These are phyloP conservation scores for Chaetomium sp. DNA, from an alignment of 2,329 filamentous ascomycete species.

Conservation along the genomic window DNA sequence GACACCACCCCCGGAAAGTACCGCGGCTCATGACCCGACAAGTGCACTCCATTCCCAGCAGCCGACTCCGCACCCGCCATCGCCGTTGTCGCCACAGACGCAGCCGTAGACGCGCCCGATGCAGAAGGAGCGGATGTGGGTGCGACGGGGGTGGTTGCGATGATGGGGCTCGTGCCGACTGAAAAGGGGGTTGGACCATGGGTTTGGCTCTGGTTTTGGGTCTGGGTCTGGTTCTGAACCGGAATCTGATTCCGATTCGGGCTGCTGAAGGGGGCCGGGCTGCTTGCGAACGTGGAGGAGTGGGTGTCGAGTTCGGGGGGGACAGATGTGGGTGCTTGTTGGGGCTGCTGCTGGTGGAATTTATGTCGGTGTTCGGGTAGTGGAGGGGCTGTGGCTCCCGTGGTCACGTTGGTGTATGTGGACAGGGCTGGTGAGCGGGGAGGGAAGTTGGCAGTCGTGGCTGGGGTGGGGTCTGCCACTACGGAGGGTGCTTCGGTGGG, in stretches of 20 bases:
- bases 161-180: too few species aligned
- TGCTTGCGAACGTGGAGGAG: too few species aligned
- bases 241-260: too few species aligned
- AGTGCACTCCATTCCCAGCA: constrained; percentile 18
- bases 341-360: neutral
- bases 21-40: constrained; percentile 48
- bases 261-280: too few species aligned
- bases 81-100: constrained; percentile 9
- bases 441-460: neutral
- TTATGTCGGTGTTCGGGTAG: neutral
- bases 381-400: neutral
- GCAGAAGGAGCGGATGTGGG: too few species aligned
- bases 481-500: constrained; percentile 15
- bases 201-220: too few species aligned
- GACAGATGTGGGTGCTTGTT: too few species aligned
- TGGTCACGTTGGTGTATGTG: neutral
- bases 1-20: constrained; percentile 67
- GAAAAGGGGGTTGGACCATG: too few species aligned
- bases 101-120: neutral
- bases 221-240: too few species aligned
- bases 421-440: constrained; percentile 8
- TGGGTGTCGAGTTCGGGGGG: too few species aligned
- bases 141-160: too few species aligned
- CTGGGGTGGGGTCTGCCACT: constrained; percentile 5
- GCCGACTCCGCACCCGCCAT: constrained; percentile 28